Conservation (phyloP, 495 filamentous ascomycete genomes). For the Endocarpon pusillum region DNA sequence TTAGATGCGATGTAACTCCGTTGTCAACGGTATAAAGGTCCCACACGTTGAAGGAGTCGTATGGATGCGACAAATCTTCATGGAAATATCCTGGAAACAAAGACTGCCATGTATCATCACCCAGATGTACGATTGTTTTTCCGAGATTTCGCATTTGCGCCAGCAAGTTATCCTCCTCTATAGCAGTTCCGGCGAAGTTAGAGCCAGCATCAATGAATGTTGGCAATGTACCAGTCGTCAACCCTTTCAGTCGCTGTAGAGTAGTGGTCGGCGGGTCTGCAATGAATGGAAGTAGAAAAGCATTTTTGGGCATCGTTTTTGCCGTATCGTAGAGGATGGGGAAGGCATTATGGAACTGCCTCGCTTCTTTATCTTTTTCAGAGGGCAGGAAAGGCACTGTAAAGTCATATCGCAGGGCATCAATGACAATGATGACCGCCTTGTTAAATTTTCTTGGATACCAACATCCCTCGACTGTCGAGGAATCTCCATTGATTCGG, state of each 20-base stretch:
- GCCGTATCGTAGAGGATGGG: conserved; percentile 74
- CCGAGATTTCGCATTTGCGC: conserved; percentile 64
- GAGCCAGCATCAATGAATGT: conserved; percentile 88
- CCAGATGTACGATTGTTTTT: conserved; percentile 78
- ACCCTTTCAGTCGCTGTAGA: conserved; percentile 75
- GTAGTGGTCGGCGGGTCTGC: conserved; percentile 92
- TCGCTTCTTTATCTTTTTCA: conserved; percentile 30
- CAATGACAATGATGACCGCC: conserved; percentile 79
- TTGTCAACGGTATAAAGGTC: conserved; percentile 95
- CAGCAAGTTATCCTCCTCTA: conserved; percentile 90
- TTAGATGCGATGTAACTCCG: conserved; percentile 81
- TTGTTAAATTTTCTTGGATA: conserved; percentile 84
- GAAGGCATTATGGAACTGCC: conserved; percentile 74
- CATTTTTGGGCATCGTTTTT: conserved; percentile 51
- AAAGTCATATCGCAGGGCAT: conserved; percentile 93
- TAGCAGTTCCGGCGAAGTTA: conserved; percentile 91
- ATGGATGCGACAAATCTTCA: conserved; percentile 61
- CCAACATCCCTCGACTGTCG: conserved; percentile 66
- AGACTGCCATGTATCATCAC: conserved; percentile 90
- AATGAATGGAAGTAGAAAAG: conserved; percentile 87
- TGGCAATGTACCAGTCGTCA: conserved; percentile 89
- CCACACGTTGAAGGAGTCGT: conserved; percentile 97
- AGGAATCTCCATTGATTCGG: no score
- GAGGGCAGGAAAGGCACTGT: conserved; percentile 57
- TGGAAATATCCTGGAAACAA: conserved; percentile 89